Conservation (phyloP, 805 yeast genomes). For the Spathaspora hagerdaliae region DNA sequence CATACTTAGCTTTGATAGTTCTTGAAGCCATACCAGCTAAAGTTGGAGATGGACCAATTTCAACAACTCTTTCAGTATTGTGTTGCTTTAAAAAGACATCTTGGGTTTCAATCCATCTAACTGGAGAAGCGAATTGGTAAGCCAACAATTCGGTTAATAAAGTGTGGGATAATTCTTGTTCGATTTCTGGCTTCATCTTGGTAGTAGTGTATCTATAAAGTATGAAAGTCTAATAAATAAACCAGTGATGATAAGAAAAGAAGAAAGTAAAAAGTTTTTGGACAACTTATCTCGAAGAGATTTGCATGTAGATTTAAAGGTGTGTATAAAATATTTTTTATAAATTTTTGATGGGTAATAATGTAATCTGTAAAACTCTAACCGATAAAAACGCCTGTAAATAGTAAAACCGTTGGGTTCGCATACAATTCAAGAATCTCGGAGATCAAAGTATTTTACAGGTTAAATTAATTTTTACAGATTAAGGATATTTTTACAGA, state of each 20-base stretch:
- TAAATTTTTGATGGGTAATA: not conserved
- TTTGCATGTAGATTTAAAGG: not conserved
- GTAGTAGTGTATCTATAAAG: not conserved
- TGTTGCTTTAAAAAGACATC: constrained; percentile 92
- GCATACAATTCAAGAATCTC: not conserved
- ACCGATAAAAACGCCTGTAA: not conserved
- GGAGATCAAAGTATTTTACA: no score
- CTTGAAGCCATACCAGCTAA: constrained; percentile 98
- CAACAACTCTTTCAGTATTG: constrained; percentile 96
- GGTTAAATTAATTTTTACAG: not conserved
- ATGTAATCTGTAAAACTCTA: not conserved
- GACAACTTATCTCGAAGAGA: not conserved
- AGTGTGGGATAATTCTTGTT: constrained; percentile 95
- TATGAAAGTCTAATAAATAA: not conserved
- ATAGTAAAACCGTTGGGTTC: not conserved
- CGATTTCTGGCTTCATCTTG: constrained; percentile 85
- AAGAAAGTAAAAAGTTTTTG: not conserved
- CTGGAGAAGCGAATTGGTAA: constrained; percentile 98
- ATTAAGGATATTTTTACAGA: not conserved
- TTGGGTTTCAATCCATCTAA: constrained; percentile 99
- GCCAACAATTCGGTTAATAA: constrained; percentile 94
- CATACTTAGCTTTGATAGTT: constrained; percentile 92
- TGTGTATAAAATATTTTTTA: not conserved
- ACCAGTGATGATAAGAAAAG: not conserved
- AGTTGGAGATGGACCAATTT: constrained; percentile 98